phyloP scores from a whole-genome alignment of 2,329 filamentous ascomycete species.

The Botryotinia convoluta region DNA sequence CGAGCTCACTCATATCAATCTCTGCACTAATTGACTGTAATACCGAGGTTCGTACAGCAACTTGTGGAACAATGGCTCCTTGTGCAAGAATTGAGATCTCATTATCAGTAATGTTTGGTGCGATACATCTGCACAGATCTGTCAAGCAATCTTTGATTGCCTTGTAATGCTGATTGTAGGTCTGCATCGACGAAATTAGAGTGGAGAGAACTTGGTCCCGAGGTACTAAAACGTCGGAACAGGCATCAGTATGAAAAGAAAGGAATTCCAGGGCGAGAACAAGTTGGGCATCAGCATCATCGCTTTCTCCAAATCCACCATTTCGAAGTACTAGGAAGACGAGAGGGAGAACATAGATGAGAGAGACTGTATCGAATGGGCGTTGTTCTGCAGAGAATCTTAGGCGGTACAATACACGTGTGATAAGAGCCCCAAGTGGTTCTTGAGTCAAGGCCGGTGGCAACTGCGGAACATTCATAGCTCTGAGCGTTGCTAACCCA shows the following conservation, averaged over 20 bases:
- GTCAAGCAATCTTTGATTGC: constrained; percentile 88
- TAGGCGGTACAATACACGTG: constrained; percentile 84
- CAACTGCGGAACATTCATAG: constrained; percentile 70
- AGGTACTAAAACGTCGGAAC: constrained; percentile 71
- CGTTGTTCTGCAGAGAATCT: constrained; percentile 89
- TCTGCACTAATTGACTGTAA: constrained; percentile 89
- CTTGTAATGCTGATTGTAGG: constrained; percentile 91
- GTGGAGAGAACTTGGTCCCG: constrained; percentile 69
- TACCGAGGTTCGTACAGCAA: constrained; percentile 76
- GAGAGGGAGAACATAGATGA: constrained; percentile 84
- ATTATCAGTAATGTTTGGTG: constrained; percentile 69
- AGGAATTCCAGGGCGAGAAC: constrained; percentile 86
- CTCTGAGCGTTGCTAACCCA: constrained; percentile 80
- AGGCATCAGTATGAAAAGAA: constrained; percentile 81
- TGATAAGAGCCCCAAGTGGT: constrained; percentile 79
- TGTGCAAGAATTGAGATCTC: constrained; percentile 77
- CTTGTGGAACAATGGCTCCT: constrained; percentile 75
- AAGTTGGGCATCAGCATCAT: constrained; percentile 86
- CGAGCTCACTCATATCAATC: constrained; percentile 83
- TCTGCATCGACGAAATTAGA: constrained; percentile 80
- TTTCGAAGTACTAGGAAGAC: constrained; percentile 74
- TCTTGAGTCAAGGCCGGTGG: constrained; percentile 72
- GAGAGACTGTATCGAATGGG: constrained; percentile 84
- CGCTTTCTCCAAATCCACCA: constrained; percentile 73
- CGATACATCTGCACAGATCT: constrained; percentile 80